Conservation (phyloP, 305 asterid genomes). For the Solanum hybrid region DNA sequence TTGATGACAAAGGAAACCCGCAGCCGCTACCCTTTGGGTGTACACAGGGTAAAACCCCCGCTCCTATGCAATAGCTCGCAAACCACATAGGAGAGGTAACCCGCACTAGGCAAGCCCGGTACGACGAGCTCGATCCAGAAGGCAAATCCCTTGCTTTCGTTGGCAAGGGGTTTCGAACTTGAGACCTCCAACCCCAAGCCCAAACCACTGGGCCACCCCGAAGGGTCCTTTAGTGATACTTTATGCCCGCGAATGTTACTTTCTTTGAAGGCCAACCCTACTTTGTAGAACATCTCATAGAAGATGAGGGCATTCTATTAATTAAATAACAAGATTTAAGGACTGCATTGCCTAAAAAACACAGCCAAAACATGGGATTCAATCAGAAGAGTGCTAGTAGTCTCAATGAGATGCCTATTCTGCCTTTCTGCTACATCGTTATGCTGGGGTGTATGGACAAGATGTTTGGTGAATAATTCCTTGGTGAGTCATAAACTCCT, state of each 20-base stretch:
- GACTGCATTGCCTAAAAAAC: neutral
- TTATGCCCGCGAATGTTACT: neutral
- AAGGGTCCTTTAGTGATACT: neutral
- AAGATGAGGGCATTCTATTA: neutral
- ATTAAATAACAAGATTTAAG: neutral
- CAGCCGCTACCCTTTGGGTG: too few species aligned
- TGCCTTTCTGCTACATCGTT: neutral
- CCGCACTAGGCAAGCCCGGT: too few species aligned
- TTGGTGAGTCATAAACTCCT: neutral
- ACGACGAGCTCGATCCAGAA: too few species aligned
- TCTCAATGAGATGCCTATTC: neutral
- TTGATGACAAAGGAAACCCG: too few species aligned
- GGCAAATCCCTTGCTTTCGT: too few species aligned
- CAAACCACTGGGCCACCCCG: too few species aligned
- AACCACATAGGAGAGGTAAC: too few species aligned
- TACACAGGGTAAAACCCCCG: too few species aligned
- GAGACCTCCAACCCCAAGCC: too few species aligned
- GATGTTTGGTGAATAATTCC: neutral
- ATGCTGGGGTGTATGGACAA: neutral
- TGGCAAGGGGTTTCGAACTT: too few species aligned
- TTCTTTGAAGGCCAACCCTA: neutral
- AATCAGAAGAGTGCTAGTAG: neutral
- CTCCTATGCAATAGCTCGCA: too few species aligned
- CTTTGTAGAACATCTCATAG: neutral
- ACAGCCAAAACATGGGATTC: neutral